Evolutionary conservation across 2,329 filamentous ascomycete genomes (phyloP).

Genomic region (Zopfia rhizophila): DNA sequence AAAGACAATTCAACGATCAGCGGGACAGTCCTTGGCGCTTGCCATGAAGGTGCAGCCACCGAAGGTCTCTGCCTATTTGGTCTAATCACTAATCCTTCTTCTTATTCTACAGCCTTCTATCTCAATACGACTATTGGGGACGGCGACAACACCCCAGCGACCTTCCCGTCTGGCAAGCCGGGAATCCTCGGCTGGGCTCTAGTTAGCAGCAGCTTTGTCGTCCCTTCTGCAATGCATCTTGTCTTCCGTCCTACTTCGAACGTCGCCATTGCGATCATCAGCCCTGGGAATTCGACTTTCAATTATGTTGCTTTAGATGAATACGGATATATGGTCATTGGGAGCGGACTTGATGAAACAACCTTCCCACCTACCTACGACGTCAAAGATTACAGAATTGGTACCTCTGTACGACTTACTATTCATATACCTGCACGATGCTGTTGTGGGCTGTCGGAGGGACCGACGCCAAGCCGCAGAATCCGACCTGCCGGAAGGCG

Average conservation of each 20-base stretch:
- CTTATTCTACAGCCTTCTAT: constrained; percentile 36
- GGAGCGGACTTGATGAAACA: constrained; percentile 49
- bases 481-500: constrained; percentile 56
- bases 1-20: constrained; percentile 29
- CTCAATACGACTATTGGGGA: constrained; percentile 42
- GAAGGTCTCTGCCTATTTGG: constrained; percentile 49
- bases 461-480: constrained; percentile 46
- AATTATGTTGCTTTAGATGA: constrained; percentile 51
- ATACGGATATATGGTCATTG: constrained; percentile 49
- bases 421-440: constrained; percentile 50
- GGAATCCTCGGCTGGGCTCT: constrained; percentile 30
- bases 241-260: constrained; percentile 44
- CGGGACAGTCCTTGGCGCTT: constrained; percentile 34
- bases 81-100: constrained; percentile 15
- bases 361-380: constrained; percentile 35
- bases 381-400: constrained; percentile 48
- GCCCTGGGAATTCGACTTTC: constrained; percentile 28
- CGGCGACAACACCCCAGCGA: no score
- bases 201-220: constrained; percentile 7
- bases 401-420: constrained; percentile 55
- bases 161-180: constrained; percentile 16
- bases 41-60: constrained; percentile 59
- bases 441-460: constrained; percentile 55
- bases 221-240: constrained; percentile 45
- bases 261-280: constrained; percentile 53